These are phyloP conservation scores for Wickerhamiella hasegawae DNA, from an alignment of 805 yeast species.

Conservation along the genomic window DNA sequence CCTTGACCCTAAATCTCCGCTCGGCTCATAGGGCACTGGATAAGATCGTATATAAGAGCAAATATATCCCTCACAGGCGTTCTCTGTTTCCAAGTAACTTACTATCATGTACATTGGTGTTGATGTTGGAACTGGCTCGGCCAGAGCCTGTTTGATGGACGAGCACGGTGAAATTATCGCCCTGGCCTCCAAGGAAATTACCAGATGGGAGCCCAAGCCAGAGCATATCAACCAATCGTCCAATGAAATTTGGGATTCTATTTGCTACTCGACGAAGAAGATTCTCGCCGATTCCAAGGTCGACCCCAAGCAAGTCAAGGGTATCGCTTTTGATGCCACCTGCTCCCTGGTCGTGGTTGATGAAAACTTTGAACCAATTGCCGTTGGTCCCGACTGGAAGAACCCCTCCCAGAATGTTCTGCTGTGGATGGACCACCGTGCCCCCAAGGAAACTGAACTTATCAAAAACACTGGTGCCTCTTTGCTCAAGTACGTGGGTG, in stretches of 20 bases:
- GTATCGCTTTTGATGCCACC: conserved; percentile 95
- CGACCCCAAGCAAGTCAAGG: conserved; percentile 50
- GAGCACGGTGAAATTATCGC: conserved; percentile 59
- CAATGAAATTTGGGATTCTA: conserved; percentile 75
- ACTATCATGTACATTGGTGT: conserved; percentile 66
- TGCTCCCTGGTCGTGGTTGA: conserved; percentile 79
- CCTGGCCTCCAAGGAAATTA: conserved; percentile 63
- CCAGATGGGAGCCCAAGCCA: conserved; percentile 31
- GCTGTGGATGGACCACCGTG: conserved; percentile 98
- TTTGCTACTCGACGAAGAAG: conserved; percentile 64
- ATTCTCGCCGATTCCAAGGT: conserved; percentile 62
- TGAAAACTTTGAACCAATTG: conserved; percentile 55
- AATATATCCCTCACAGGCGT: no score
- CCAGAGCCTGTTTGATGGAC: conserved; percentile 85
- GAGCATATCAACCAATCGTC: conserved; percentile 65
- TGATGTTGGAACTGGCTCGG: conserved; percentile 96
- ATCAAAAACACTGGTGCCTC: conserved; percentile 72
- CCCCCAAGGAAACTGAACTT: conserved; percentile 58
- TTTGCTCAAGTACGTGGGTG: conserved; percentile 84
- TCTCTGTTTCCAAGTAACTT: no score
- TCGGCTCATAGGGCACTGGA: no score
- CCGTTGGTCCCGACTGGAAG: conserved; percentile 81
- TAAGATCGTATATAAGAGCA: no score
- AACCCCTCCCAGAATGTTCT: conserved; percentile 67
- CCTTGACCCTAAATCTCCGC: no score